These are phyloP conservation scores for Nepenthes gracilis DNA, from an alignment of 148 eudicot genomes.

Conservation along the genomic window DNA sequence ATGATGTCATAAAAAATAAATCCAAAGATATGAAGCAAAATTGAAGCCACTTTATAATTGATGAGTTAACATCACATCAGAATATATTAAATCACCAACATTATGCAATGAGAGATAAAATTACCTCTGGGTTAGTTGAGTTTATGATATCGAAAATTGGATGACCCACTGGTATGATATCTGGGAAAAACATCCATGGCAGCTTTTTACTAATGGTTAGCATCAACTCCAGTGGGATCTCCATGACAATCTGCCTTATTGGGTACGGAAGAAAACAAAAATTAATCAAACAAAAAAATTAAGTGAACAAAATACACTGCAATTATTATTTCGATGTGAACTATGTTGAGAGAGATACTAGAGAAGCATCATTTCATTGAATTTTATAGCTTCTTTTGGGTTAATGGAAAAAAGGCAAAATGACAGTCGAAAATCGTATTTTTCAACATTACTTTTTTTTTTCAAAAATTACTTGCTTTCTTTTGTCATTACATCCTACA, in stretches of 20 bases:
- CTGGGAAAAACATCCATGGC: conserved; percentile 99
- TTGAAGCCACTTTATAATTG: not conserved
- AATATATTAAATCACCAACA: not conserved
- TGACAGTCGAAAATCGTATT: too few relatives aligned
- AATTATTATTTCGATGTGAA: not conserved
- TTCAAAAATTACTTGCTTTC: too few relatives aligned
- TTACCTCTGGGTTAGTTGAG: conserved; percentile 88
- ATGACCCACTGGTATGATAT: conserved; percentile 87
- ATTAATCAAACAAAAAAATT: not conserved
- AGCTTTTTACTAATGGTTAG: conserved; percentile 78
- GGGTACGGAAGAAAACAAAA: conserved; percentile 2
- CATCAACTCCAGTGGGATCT: conserved; percentile 93
- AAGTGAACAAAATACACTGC: not conserved
- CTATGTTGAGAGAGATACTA: not conserved
- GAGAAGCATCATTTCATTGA: too few relatives aligned
- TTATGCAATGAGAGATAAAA: not conserved
- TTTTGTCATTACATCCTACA: too few relatives aligned
- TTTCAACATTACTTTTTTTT: too few relatives aligned
- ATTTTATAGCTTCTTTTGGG: too few relatives aligned
- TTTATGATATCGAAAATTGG: conserved; percentile 95
- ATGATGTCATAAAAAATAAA: too few relatives aligned
- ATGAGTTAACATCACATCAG: not conserved
- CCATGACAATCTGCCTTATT: conserved; percentile 76
- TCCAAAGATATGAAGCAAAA: not conserved
- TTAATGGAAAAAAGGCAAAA: too few relatives aligned